Evolutionary conservation across 345 rosid genomes (phyloP), one percentile per base, ranked within the genome.

Genomic region (Eucalyptus cladocalyx): DNA sequence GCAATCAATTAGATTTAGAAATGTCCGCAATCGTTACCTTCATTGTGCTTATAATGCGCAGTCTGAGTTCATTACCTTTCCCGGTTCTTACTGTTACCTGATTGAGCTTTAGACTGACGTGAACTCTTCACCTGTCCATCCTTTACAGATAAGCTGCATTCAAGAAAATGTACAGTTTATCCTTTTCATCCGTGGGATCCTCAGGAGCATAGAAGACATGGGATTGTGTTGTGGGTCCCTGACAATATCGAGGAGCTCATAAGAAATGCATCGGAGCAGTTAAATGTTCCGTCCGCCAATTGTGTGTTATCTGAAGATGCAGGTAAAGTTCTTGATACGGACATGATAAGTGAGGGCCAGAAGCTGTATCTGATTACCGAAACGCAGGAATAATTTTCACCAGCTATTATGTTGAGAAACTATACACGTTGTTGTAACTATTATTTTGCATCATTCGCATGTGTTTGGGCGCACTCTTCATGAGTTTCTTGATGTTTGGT

Each of bases 221-320:
- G 99, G 90, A 89, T 95, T 69, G 93, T 97, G 88, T 86, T 97
- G 87, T 96, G 99, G 99, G 87, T 97, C 30, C 97, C 97, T 11
- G 76, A 40, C 17, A 91, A 91, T 56, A 88, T 97, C 7, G 92
- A 92, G 86, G 95, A 93, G 93, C 98, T 97, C n/a, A 89, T 94
- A 40, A 86, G 54, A 91, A 86, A 80, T 11, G 99, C 99, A 45
- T 92, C 89, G 50, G 91, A 92, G 88, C 92, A 95, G 86, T 94
- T 97, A 56, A 80, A 92, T 24, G 30, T 93, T 92, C 90, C 91
- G 2, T 90, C 62, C 48, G 93, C 89, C 89, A 87, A 48, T 83
- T 94, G 93, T 89, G 40, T 97, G 91, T 88, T 97, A 50, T 91
- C 98, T 11, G 95, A 96, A 92, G 97, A 96, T 28, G 95, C 87